Conservation (phyloP, 768 basidiomycete species). For the Phylloporus scabripes region DNA sequence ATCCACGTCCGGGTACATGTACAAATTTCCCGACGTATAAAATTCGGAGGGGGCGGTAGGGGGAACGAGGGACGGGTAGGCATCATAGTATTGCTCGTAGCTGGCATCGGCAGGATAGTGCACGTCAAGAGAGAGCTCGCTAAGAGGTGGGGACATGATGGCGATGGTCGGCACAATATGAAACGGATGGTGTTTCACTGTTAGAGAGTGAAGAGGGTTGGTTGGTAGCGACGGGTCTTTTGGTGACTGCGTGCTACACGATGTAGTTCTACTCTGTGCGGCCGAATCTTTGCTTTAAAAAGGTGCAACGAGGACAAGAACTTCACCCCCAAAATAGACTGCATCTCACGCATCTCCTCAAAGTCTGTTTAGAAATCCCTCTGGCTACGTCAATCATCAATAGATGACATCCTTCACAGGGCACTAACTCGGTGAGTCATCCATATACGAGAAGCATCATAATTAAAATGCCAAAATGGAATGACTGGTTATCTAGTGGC, state of each 20-base stretch:
- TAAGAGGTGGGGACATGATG: constrained; percentile 28
- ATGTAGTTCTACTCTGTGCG: constrained; percentile 12
- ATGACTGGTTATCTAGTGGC: constrained; percentile 24
- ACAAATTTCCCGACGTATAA: constrained; percentile 26
- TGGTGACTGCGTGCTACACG: constrained; percentile 12
- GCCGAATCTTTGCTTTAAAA: constrained; percentile 19
- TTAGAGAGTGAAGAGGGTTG: neutral
- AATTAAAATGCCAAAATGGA: constrained; percentile 18
- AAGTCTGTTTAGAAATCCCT: constrained; percentile 19
- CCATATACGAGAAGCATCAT: neutral
- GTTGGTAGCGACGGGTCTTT: constrained; percentile 1
- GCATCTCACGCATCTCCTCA: constrained; percentile 20
- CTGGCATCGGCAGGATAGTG: constrained; percentile 12
- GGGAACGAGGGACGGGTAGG: constrained; percentile 7
- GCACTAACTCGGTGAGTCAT: too few relatives aligned
- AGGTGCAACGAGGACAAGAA: constrained; percentile 22
- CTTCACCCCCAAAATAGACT: constrained; percentile 20
- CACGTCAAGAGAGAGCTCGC: constrained; percentile 18
- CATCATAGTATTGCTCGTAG: constrained; percentile 23
- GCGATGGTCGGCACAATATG: constrained; percentile 13
- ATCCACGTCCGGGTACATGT: constrained; percentile 25
- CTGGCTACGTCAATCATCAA: constrained; percentile 15
- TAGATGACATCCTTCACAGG: too few relatives aligned
- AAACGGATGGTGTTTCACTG: constrained; percentile 14
- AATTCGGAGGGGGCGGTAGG: constrained; percentile 17